phyloP scores from a whole-genome alignment of 345 rosid species.

The Murraya koenigii region DNA sequence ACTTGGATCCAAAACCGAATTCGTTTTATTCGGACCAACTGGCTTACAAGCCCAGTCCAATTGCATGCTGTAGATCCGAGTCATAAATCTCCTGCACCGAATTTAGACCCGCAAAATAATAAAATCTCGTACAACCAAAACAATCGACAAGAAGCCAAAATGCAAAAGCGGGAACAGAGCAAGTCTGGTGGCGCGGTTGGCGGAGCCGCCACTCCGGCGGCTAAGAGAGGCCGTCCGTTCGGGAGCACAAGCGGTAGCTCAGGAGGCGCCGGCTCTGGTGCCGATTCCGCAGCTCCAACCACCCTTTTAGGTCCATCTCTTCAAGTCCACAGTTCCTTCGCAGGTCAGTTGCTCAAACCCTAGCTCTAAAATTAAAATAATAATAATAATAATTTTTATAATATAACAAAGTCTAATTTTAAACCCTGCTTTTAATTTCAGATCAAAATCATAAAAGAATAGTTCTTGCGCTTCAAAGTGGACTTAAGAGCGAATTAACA shows the following conservation, averaged over 20 bases:
- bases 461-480: constrained; percentile 95
- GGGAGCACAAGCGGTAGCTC: constrained; percentile 63
- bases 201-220: constrained; percentile 54
- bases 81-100: not conserved
- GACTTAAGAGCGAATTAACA: constrained; percentile 87
- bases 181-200: constrained; percentile 72
- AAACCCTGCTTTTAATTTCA: constrained; percentile 12
- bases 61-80: not conserved
- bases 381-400: not conserved
- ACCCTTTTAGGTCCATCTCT: constrained; percentile 84
- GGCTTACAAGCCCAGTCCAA: not conserved
- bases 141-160: constrained; percentile 13
- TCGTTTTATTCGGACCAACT: not conserved
- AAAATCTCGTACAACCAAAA: not conserved
- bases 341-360: constrained; percentile 46
- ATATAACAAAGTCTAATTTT: not conserved
- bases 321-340: constrained; percentile 82
- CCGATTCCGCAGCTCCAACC: constrained; percentile 66
- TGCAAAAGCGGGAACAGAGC: constrained; percentile 88
- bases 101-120: not conserved
- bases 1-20: not conserved
- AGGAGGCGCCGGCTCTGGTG: constrained; percentile 39
- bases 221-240: constrained; percentile 89
- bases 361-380: not conserved
- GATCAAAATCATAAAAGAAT: constrained; percentile 90